phyloP scores from a whole-genome alignment of 139 green algal genomes.

The Penium margaritaceum region DNA sequence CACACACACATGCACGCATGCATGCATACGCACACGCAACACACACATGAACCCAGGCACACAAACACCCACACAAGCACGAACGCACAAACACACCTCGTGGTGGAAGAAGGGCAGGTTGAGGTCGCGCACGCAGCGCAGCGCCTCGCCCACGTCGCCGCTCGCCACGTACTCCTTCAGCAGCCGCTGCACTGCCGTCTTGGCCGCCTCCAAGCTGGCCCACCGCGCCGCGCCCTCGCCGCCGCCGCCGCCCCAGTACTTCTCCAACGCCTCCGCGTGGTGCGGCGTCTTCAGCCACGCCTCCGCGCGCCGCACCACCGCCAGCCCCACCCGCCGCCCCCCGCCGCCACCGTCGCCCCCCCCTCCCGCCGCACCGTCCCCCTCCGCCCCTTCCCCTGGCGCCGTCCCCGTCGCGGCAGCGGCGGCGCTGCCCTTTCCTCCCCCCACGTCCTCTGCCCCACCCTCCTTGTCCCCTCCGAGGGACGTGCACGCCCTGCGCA shows the following conservation, averaged over 20 bases:
- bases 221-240: neutral
- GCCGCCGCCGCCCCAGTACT: constrained; percentile 10
- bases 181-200: constrained; percentile 78
- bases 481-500: constrained; percentile 39
- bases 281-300: constrained; percentile 11
- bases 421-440: neutral
- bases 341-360: neutral
- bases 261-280: constrained; percentile 29
- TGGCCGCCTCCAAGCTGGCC: constrained; percentile 6
- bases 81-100: constrained; percentile 63
- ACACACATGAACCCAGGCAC: no score
- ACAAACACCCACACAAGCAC: neutral
- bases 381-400: neutral
- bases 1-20: no score
- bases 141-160: constrained; percentile 38
- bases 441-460: neutral
- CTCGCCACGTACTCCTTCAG: constrained; percentile 49
- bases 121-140: constrained; percentile 59
- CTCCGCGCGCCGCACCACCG: constrained; percentile 20
- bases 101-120: constrained; percentile 75
- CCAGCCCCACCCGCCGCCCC: neutral
- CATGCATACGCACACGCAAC: no score
- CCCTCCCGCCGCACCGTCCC: constrained; percentile 43
- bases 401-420: constrained; percentile 15
- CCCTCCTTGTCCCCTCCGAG: neutral